phyloP scores from a whole-genome alignment of 116 monocot genomes.

The Thalassia testudinum region DNA sequence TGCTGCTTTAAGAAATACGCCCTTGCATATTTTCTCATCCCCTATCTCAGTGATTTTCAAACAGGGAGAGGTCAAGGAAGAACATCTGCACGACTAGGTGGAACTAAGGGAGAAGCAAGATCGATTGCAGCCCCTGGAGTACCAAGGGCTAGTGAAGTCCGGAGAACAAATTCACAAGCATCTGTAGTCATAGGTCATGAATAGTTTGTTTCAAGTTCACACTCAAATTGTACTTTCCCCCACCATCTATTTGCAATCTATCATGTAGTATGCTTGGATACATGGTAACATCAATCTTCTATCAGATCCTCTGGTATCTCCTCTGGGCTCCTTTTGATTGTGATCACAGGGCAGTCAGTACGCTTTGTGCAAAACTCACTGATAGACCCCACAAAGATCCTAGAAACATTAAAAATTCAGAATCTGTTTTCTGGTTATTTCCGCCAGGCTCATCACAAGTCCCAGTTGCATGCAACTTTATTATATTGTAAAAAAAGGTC shows the following conservation, averaged over 20 bases:
- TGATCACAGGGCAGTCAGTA: slow-evolving; percentile 37
- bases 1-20: too few species aligned
- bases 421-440: too few species aligned
- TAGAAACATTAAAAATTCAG: slow-evolving; percentile 11
- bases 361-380: slow-evolving; percentile 96
- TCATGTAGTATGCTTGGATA: too few species aligned
- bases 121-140: neutral
- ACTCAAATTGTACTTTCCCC: neutral
- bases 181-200: neutral
- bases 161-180: neutral
- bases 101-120: slow-evolving; percentile 1
- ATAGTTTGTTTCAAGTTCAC: neutral
- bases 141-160: neutral
- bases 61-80: neutral
- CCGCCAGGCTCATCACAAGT: too few species aligned
- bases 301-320: slow-evolving; percentile 9
- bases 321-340: slow-evolving; percentile 11
- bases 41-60: too few species aligned
- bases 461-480: too few species aligned
- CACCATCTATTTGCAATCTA: neutral
- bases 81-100: too few species aligned
- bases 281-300: slow-evolving; percentile 9
- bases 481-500: too few species aligned
- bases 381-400: slow-evolving; percentile 89
- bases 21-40: too few species aligned